A percentile compares a stretch with the other conserved stretches of the same genome.
These are phyloP conservation scores for Fusarium anguioides DNA, from an alignment of 2,329 filamentous ascomycete species.

Conservation along the genomic window DNA sequence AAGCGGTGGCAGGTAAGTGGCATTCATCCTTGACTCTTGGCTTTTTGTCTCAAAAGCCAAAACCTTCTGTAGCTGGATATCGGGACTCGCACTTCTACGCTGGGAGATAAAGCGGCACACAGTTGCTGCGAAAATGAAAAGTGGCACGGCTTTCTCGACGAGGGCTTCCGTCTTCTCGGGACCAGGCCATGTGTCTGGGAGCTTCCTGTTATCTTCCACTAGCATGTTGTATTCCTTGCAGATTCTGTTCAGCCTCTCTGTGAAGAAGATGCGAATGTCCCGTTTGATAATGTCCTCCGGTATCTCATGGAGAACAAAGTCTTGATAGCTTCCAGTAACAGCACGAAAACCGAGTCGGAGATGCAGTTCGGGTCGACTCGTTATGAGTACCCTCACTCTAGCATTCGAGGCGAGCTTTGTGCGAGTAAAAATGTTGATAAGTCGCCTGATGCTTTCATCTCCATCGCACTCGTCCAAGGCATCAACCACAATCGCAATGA, in stretches of 20 bases:
- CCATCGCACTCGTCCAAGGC: constrained; percentile 44
- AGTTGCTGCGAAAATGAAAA: constrained; percentile 54
- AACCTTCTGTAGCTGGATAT: constrained; percentile 38
- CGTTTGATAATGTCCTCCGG: constrained; percentile 43
- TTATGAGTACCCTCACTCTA: constrained; percentile 51
- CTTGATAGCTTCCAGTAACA: constrained; percentile 35
- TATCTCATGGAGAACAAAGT: constrained; percentile 53
- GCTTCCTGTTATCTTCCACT: neutral
- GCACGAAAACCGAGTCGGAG: constrained; percentile 52
- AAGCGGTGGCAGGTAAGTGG: constrained; percentile 35
- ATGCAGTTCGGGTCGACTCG: constrained; percentile 55
- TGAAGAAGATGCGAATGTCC: constrained; percentile 53
- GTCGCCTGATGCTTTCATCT: neutral
- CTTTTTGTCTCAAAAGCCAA: constrained; percentile 27
- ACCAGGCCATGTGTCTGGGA: constrained; percentile 22
- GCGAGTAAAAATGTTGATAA: neutral
- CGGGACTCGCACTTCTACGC: constrained; percentile 33
- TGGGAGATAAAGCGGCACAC: constrained; percentile 46
- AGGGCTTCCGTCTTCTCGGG: constrained; percentile 9
- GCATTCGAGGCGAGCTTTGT: constrained; percentile 12
- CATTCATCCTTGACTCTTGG: constrained; percentile 18
- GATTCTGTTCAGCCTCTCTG: constrained; percentile 47
- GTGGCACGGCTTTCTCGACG: constrained; percentile 45
- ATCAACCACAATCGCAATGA: constrained; percentile 47
- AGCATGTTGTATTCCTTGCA: constrained; percentile 36